These are phyloP conservation scores for Leishmania tropica DNA, from an alignment of 208 protist species.

Conservation along the genomic window DNA sequence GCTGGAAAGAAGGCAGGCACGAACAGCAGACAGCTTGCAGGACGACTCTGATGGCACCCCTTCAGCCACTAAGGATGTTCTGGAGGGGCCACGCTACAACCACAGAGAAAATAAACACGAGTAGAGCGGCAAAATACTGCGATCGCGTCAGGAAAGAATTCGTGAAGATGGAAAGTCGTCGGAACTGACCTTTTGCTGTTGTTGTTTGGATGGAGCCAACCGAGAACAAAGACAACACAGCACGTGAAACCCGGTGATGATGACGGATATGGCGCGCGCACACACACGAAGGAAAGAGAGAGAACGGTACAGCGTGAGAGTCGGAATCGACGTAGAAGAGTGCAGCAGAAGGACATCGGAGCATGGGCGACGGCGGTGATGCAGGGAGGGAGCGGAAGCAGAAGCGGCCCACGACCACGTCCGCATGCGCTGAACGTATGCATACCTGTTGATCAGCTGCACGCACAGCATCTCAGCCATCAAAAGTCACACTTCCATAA, in stretches of 20 bases:
- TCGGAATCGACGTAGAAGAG: not conserved
- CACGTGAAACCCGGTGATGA: not conserved
- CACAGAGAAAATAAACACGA: not conserved
- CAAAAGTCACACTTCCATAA: not conserved
- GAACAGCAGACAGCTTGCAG: not conserved
- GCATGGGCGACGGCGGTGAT: not conserved
- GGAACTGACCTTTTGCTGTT: too few relatives aligned
- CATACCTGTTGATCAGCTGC: not conserved
- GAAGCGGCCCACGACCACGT: not conserved
- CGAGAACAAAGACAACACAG: too few relatives aligned
- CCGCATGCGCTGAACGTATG: not conserved
- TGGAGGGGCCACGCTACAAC: too few relatives aligned
- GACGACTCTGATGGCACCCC: not conserved
- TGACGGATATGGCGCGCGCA: not conserved
- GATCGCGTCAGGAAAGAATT: too few relatives aligned
- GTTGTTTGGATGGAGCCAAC: too few relatives aligned
- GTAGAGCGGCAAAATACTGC: not conserved
- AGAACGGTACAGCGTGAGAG: slow-evolving; percentile 10
- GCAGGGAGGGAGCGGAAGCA: not conserved
- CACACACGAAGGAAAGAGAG: not conserved
- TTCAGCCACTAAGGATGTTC: not conserved
- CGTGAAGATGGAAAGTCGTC: too few relatives aligned
- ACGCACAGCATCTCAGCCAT: not conserved
- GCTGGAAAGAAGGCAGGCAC: not conserved
- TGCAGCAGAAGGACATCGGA: not conserved